Percentiles rank a stretch among this genome's conserved stretches.
phyloP scores from a whole-genome alignment of 2,329 filamentous ascomycete genomes.

The Cladorrhinum sp. region DNA sequence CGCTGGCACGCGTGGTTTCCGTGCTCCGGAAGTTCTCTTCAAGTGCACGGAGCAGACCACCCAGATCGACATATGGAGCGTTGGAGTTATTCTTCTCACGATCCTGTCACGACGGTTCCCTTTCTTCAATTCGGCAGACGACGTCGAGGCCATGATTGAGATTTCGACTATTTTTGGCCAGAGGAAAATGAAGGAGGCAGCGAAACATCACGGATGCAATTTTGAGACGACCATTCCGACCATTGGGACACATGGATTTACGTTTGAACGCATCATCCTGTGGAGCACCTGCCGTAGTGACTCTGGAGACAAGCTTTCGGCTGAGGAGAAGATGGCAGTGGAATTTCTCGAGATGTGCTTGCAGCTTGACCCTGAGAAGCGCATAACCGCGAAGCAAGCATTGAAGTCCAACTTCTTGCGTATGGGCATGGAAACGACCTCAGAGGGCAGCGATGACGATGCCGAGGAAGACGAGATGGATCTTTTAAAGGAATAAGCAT shows the following conservation, averaged over 20 bases:
- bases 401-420: constrained; percentile 68
- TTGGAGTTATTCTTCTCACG: constrained; percentile 94
- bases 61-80: constrained; percentile 95
- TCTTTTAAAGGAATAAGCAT: constrained; percentile 37
- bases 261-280: constrained; percentile 86
- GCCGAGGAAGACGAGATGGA: constrained; percentile 56
- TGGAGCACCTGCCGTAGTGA: constrained; percentile 81
- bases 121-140: constrained; percentile 98
- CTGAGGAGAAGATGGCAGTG: constrained; percentile 70
- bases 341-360: constrained; percentile 69
- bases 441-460: constrained; percentile 28
- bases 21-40: constrained; percentile 91
- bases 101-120: constrained; percentile 89
- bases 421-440: constrained; percentile 32
- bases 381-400: constrained; percentile 74
- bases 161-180: constrained; percentile 92
- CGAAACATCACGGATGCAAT: constrained; percentile 81
- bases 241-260: constrained; percentile 79
- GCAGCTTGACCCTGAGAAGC: constrained; percentile 69
- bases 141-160: constrained; percentile 96
- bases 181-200: constrained; percentile 77
- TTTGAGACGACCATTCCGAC: constrained; percentile 93
- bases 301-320: constrained; percentile 50
- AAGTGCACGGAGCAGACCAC: constrained; percentile 95
- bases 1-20: constrained; percentile 91